phyloP scores from a whole-genome alignment of 2,329 filamentous ascomycete genomes.

The Pyricularia sp. region DNA sequence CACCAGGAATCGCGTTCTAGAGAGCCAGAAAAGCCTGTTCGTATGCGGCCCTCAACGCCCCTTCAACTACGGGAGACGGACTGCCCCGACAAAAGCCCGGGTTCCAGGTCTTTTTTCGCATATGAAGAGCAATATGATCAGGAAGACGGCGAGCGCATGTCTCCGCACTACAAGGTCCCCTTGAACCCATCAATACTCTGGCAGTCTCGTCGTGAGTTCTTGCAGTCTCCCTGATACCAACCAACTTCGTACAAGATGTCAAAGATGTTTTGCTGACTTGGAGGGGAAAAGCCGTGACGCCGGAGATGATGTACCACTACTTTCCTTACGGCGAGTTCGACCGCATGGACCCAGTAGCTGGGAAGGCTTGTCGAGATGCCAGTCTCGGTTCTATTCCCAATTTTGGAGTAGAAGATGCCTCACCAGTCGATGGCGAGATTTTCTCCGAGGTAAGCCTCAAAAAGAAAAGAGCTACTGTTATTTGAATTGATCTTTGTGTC shows the following conservation, averaged over 20 bases:
- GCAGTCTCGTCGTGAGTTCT: constrained; percentile 9
- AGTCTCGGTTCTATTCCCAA: constrained; percentile 10
- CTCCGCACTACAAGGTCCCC: constrained; percentile 11
- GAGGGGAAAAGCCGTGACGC: constrained; percentile 14
- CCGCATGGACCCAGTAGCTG: constrained; percentile 21
- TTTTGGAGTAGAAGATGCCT: constrained; percentile 4
- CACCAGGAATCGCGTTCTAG: not conserved
- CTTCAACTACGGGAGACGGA: constrained; percentile 8
- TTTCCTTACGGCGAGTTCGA: constrained; percentile 17
- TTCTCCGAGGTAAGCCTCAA: not conserved
- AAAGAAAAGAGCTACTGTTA: not conserved
- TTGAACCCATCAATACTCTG: constrained; percentile 7
- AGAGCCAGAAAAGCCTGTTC: not conserved
- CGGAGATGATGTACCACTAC: constrained; percentile 6
- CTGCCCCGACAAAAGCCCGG: constrained; percentile 1
- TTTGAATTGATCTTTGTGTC: not conserved
- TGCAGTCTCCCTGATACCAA: not conserved
- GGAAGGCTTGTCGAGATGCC: constrained; percentile 12
- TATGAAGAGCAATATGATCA: constrained; percentile 17
- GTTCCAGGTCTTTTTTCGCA: constrained; percentile 6
- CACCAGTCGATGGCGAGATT: constrained; percentile 3
- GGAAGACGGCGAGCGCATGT: constrained; percentile 12
- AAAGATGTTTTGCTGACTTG: constrained; percentile 1
- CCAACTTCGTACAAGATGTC: not conserved
- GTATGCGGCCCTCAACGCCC: constrained; percentile 8